A percentile compares a stretch with the other conserved stretches of the same genome.
Evolutionary conservation across 83 land plant genomes (phyloP).

Genomic region (Larix sibirica): DNA sequence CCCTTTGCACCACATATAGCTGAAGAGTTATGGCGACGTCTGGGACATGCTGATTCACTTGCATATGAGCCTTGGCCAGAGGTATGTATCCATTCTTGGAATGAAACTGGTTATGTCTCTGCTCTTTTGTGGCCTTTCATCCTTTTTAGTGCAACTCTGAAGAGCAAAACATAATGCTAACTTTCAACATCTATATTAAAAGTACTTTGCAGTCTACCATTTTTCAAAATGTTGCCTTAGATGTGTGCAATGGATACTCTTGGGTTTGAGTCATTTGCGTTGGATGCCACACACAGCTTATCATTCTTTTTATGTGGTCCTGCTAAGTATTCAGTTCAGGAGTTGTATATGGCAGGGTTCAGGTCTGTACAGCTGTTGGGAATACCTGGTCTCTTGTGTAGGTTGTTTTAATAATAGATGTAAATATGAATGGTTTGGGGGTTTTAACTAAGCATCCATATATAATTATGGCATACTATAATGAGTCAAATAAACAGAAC

Average conservation of each 20-base stretch:
- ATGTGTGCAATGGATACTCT: background rate
- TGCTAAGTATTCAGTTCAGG: too few species aligned
- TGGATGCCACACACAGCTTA: too few species aligned
- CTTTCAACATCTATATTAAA: background rate
- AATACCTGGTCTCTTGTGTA: too few species aligned
- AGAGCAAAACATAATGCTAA: background rate
- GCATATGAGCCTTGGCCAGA: slow-evolving; percentile 89
- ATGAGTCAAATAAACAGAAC: too few species aligned
- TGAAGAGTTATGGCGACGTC: slow-evolving; percentile 90
- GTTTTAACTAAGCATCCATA: too few species aligned
- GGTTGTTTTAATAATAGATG: too few species aligned
- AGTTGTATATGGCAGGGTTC: too few species aligned
- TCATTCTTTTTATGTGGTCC: too few species aligned
- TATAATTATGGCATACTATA: too few species aligned
- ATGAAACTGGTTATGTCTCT: background rate
- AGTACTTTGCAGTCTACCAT: background rate
- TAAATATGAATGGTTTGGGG: too few species aligned
- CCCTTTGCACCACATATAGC: slow-evolving; percentile 97
- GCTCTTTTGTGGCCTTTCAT: background rate
- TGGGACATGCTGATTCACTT: slow-evolving; percentile 71
- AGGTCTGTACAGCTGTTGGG: too few species aligned
- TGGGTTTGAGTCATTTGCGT: background rate
- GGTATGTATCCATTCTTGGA: slow-evolving; percentile 42
- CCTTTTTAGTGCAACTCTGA: background rate
- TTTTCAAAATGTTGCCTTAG: background rate